Percentiles rank a stretch among this genome's conserved stretches.
These are phyloP conservation scores for Voacanga thouarsii DNA, from an alignment of 257 asterid genomes.

Conservation along the genomic window DNA sequence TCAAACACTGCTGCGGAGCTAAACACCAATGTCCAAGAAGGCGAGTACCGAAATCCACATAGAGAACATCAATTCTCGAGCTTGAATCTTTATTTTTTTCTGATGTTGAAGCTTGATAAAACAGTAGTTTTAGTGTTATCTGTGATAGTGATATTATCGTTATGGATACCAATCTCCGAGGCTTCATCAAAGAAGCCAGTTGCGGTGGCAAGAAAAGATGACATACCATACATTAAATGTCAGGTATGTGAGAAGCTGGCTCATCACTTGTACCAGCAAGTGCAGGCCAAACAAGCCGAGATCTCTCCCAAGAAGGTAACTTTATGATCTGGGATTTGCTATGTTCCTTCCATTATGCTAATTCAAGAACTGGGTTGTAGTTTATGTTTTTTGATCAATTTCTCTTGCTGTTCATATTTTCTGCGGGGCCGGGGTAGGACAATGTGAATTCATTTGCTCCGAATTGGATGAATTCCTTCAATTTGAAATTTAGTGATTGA, in stretches of 20 bases:
- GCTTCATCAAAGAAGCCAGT: constrained; percentile 68
- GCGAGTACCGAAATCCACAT: not conserved
- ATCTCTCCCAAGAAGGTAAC: constrained; percentile 73
- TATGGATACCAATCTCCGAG: constrained; percentile 40
- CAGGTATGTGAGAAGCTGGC: constrained; percentile 79
- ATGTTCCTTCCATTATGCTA: not conserved
- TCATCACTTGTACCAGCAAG: constrained; percentile 58
- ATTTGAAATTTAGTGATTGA: not conserved
- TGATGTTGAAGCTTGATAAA: constrained; percentile 42
- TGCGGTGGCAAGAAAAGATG: constrained; percentile 80
- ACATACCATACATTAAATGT: constrained; percentile 78
- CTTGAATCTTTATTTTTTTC: not conserved
- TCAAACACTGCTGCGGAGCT: not conserved
- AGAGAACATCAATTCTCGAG: not conserved
- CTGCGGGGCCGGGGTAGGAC: not conserved
- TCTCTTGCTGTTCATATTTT: not conserved
- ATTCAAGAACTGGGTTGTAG: constrained; percentile 3
- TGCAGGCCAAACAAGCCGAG: constrained; percentile 60
- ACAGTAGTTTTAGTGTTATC: constrained; percentile 15
- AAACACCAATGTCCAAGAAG: not conserved
- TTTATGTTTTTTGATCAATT: constrained; percentile 10
- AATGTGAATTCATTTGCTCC: not conserved
- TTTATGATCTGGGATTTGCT: constrained; percentile 17
- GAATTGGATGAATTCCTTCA: not conserved
- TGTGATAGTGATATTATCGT: constrained; percentile 24